phyloP scores from a whole-genome alignment of 1,139 yeast genomes.

The Geotrichum macrosporum region DNA sequence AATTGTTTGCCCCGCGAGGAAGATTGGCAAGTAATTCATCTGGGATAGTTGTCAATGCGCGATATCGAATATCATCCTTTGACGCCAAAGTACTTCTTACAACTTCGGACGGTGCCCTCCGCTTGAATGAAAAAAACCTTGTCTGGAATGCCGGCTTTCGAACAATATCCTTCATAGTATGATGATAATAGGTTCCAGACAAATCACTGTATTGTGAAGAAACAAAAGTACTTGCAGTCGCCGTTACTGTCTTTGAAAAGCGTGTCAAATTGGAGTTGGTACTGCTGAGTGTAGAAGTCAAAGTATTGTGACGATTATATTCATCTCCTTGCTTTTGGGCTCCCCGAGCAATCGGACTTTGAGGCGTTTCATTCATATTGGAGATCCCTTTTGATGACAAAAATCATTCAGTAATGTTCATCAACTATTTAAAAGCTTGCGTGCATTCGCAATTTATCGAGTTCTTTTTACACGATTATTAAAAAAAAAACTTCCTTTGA shows the following conservation, averaged over 20 bases:
- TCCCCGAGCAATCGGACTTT: background rate
- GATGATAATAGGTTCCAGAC: conserved; percentile 41
- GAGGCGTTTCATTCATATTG: conserved; percentile 2
- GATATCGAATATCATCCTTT: conserved; percentile 32
- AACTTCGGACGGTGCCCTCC: conserved; percentile 44
- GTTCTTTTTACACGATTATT: too few species aligned
- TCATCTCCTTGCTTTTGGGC: conserved; percentile 20
- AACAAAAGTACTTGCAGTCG: conserved; percentile 39
- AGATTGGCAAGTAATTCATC: conserved; percentile 54
- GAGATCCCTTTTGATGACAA: background rate
- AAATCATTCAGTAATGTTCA: background rate
- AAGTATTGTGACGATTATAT: conserved; percentile 21
- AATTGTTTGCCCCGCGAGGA: conserved; percentile 40
- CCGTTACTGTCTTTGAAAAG: conserved; percentile 39
- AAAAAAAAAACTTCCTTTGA: too few species aligned
- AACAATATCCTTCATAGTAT: conserved; percentile 39
- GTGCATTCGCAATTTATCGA: conserved; percentile 4
- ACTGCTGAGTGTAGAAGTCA: conserved; percentile 38
- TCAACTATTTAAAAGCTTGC: background rate
- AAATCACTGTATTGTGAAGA: conserved; percentile 40
- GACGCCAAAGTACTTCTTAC: conserved; percentile 30
- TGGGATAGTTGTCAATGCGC: conserved; percentile 46
- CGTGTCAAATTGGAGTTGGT: conserved; percentile 39
- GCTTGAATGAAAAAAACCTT: conserved; percentile 38
- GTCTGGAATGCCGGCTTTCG: conserved; percentile 38